Conservation (phyloP, 2,329 filamentous ascomycete species). For the Hirsutella thompsonii region DNA sequence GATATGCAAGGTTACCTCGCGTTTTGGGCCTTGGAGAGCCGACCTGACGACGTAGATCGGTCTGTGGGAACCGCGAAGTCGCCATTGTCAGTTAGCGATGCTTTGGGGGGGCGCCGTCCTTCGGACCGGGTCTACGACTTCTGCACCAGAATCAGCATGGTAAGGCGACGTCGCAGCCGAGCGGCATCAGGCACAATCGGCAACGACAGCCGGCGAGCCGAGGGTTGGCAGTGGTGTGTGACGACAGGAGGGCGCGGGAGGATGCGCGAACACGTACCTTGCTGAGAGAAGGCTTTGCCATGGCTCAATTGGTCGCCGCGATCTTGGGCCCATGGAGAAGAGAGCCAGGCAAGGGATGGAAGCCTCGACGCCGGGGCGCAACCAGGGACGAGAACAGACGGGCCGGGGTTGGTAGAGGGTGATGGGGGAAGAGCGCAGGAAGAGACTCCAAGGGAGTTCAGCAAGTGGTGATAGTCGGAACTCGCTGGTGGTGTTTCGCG, state of each 20-base stretch:
- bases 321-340: conserved; percentile 29
- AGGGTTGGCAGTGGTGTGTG: background rate
- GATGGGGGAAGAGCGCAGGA: background rate
- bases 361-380: background rate
- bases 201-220: background rate
- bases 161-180: conserved; percentile 1
- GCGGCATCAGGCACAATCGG: background rate
- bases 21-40: conserved; percentile 44
- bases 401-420: background rate
- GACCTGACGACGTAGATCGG: conserved; percentile 37
- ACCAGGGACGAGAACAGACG: background rate
- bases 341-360: background rate
- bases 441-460: background rate
- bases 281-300: conserved; percentile 31
- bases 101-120: conserved; percentile 15
- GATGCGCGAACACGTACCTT: conserved; percentile 24
- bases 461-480: background rate
- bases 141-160: conserved; percentile 15
- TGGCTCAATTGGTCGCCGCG: conserved; percentile 30
- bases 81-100: conserved; percentile 26
- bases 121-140: conserved; percentile 29
- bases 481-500: background rate
- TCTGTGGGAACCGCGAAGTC: conserved; percentile 29
- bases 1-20: conserved; percentile 34
- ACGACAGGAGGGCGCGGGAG: background rate